Base-by-base conservation (phyloP, 306 rosid species). In the Acacia confusa region DNA sequence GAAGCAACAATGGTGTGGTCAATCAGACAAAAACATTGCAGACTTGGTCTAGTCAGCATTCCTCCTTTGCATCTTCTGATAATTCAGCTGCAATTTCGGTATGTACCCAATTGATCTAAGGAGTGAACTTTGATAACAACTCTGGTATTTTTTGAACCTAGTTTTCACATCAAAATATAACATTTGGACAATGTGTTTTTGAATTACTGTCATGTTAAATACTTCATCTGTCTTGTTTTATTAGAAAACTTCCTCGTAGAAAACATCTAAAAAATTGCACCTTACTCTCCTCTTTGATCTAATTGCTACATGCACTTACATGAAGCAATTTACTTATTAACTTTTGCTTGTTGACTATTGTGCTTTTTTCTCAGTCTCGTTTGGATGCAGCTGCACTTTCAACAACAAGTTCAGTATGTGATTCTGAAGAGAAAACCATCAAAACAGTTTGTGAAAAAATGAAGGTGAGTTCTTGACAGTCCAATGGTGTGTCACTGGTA, bases 371-470 rank as follows among this genome's bases (percentile, higher is more conserved):
- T 27, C 81, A 92, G 98, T 65, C 90, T 81, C 19, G 69, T 70
- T 83, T 83, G 63, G 82, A 76, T 68, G 82, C 75, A 72, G 84
- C 74, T 77, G 87, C 95, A 5, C 85, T 78, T 75, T 88, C 95
- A 5, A 86, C 86, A 0, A 61, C 88, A 25, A 90, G 92, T 80
- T 92, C 95, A 50, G 74, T 90, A 32, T 88, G 89, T 38, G 91
- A 85, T 80, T 90, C 87, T 48, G 93, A 90, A 86, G 96, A 81
- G 85, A 92, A 85, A 81, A 86, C 88, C 52, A 69, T 89, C 75
- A 88, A 84, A 75, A 92, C 91, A 44, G 94, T 88, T 88, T 85
- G 85, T 81, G 98, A 88, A 75, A 89, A 87, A 67, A 88, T 87
- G 87, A 89, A 85, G 86, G 92, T 91, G 60, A 66, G 88, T 64